Evolutionary conservation across 2,329 filamentous ascomycete genomes (phyloP), one percentile per base, ranked within the genome.

Genomic region (Grosmannia serpens): DNA sequence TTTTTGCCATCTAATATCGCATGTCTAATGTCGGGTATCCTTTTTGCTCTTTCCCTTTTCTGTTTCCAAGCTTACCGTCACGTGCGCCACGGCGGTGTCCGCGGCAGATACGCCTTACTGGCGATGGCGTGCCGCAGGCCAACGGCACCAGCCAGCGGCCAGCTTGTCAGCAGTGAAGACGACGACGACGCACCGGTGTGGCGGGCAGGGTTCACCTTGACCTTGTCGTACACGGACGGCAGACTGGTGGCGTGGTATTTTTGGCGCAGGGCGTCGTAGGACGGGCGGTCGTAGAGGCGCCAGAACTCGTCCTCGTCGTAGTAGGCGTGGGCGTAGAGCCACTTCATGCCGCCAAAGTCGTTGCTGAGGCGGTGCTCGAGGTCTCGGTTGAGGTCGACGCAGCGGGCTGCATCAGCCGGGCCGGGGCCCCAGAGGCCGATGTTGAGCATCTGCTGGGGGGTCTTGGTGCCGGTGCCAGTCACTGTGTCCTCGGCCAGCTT

Each of bases 241-340:
- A 89, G 71, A 8, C 76, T 75, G 1, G 73, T 74, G 15, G 86
- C 87, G 53, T 76, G 69, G 70, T 87, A 89, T 67, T 85, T 87
- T 27, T 67, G 61, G 20, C 87, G 74, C 64, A 90, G 72, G 1
- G 67, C 73, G 35, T 87, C 79, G 68, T 90, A 89, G 29, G 59
- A 55, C 1, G 58, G 54, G 54, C 81, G 76, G 58, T 75, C 76
- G 68, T 88, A 88, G 56, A 84, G 74, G 38, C 72, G 65, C 84
- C 85, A 88, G 71, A 88, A 90, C 67, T 88, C 82, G 0, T 78
- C 73, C 67, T 87, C 80, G n/a, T 80, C 78, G 70, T 94, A 94
- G 73, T 91, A 95, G 0, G 88, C 87, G 66, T 92, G 87, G 3
- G 89, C 89, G 70, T 95, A 95, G 15, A 95, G 75, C 87, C 89